Evolutionary conservation across 192 early-diverging fungal species (phyloP).

Genomic region (Spinellus fusiger): DNA sequence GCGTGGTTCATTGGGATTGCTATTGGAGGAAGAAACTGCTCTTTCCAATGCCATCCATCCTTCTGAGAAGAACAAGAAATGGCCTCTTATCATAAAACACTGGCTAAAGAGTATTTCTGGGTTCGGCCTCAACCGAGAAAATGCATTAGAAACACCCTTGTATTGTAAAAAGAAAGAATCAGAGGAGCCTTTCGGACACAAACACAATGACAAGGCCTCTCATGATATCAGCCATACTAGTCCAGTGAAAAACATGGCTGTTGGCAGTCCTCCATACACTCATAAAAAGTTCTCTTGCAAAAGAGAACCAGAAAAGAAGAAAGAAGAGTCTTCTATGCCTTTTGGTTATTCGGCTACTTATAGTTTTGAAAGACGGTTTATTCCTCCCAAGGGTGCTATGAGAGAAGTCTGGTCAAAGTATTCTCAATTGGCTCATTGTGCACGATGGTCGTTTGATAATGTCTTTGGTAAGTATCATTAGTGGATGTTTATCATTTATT

Average conservation of each 20-base stretch:
- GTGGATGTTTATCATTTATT: neutral
- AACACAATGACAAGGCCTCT: too few species aligned
- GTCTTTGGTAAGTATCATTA: slow-evolving; percentile 29
- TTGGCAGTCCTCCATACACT: too few species aligned
- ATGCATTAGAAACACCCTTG: neutral
- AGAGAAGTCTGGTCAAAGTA: slow-evolving; percentile 21
- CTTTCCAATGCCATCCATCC: too few species aligned
- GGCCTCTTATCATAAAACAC: neutral
- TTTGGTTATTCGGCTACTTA: neutral
- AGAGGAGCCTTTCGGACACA: too few species aligned
- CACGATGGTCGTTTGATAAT: slow-evolving; percentile 45
- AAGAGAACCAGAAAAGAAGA: neutral
- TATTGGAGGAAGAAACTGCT: too few species aligned
- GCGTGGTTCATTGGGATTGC: too few species aligned
- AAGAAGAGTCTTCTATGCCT: neutral
- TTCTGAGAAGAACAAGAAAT: too few species aligned
- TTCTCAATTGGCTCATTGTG: slow-evolving; percentile 41
- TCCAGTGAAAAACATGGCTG: too few species aligned
- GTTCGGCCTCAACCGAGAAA: neutral
- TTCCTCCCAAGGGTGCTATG: slow-evolving; percentile 12
- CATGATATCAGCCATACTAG: too few species aligned
- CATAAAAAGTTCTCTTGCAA: too few species aligned
- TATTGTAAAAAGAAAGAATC: neutral
- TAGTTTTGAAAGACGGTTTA: slow-evolving; percentile 9
- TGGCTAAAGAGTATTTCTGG: neutral